These are phyloP conservation scores for Euclidium syriacum DNA, from an alignment of 345 rosid species.

Conservation along the genomic window DNA sequence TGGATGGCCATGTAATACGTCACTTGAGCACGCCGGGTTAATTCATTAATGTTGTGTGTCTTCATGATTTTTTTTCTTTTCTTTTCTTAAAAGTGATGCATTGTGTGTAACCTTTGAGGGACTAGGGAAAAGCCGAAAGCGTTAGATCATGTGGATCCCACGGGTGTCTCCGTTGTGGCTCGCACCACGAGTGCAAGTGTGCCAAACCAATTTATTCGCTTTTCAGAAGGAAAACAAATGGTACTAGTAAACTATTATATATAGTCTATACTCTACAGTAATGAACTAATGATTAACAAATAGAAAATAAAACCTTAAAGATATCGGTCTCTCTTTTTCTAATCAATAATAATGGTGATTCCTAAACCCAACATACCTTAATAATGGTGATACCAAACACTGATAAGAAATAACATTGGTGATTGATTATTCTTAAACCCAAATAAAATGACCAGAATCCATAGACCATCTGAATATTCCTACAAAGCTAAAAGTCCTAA, in stretches of 20 bases:
- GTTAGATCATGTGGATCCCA: constrained; percentile 23
- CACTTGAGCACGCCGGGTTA: too few relatives aligned
- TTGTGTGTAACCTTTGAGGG: background rate
- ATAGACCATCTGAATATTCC: too few relatives aligned
- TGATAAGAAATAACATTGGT: too few relatives aligned
- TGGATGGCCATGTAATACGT: too few relatives aligned
- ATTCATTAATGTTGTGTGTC: background rate
- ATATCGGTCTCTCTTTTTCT: background rate
- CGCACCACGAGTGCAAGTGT: constrained; percentile 17
- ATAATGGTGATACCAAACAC: background rate
- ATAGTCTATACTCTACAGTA: too few relatives aligned
- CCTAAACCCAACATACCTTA: background rate
- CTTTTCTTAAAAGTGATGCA: background rate
- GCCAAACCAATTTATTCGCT: background rate
- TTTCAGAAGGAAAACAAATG: background rate
- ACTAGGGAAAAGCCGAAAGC: background rate
- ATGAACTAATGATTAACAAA: too few relatives aligned
- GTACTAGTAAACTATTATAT: too few relatives aligned
- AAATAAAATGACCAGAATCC: too few relatives aligned
- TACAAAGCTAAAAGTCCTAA: too few relatives aligned
- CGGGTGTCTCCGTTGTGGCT: constrained; percentile 21
- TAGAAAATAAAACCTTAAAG: background rate
- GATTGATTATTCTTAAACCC: too few relatives aligned
- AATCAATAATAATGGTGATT: background rate
- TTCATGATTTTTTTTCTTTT: background rate